Conservation (phyloP, 352 stramenopile species). For the Globisporangium paroecandrum region DNA sequence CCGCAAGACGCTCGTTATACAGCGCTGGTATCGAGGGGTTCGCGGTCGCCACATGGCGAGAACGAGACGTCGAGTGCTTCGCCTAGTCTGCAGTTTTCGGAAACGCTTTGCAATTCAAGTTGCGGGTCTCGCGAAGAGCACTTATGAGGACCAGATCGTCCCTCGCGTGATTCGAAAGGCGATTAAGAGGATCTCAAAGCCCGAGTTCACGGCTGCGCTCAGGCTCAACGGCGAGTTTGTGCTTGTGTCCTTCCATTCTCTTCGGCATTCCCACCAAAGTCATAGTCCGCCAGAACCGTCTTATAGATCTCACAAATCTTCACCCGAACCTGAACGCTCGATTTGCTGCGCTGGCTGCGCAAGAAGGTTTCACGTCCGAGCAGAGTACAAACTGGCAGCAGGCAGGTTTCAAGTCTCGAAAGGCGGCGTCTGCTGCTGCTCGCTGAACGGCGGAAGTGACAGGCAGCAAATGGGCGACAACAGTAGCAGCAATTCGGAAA, state of each 20-base stretch:
- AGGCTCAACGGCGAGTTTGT: slow-evolving; percentile 58
- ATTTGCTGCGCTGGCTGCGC: slow-evolving; percentile 50
- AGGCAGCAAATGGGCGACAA: background rate
- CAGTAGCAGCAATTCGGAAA: slow-evolving; percentile 15
- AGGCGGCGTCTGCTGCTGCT: slow-evolving; percentile 45
- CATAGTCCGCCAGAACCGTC: background rate
- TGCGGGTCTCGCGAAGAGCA: slow-evolving; percentile 20
- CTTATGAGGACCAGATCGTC: slow-evolving; percentile 32
- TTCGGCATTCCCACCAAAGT: slow-evolving; percentile 21
- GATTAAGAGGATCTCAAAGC: slow-evolving; percentile 29
- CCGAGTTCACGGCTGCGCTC: slow-evolving; percentile 39
- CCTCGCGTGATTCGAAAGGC: slow-evolving; percentile 29
- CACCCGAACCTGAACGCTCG: slow-evolving; percentile 6
- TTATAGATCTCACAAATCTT: background rate
- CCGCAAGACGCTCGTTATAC: slow-evolving; percentile 33
- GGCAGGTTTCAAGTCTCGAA: slow-evolving; percentile 30
- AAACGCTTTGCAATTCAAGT: slow-evolving; percentile 30
- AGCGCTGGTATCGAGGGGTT: slow-evolving; percentile 61
- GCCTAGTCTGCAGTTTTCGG: slow-evolving; percentile 27
- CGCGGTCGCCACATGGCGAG: slow-evolving; percentile 29
- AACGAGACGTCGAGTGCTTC: slow-evolving; percentile 29
- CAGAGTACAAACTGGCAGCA: slow-evolving; percentile 21
- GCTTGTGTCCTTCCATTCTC: slow-evolving; percentile 55
- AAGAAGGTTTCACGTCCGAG: slow-evolving; percentile 39
- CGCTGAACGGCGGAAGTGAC: slow-evolving; percentile 24